A percentile compares a stretch with the other conserved stretches of the same genome.
These are phyloP conservation scores for Aspergillus kassunensis DNA, from an alignment of 495 filamentous ascomycete genomes.

Conservation along the genomic window DNA sequence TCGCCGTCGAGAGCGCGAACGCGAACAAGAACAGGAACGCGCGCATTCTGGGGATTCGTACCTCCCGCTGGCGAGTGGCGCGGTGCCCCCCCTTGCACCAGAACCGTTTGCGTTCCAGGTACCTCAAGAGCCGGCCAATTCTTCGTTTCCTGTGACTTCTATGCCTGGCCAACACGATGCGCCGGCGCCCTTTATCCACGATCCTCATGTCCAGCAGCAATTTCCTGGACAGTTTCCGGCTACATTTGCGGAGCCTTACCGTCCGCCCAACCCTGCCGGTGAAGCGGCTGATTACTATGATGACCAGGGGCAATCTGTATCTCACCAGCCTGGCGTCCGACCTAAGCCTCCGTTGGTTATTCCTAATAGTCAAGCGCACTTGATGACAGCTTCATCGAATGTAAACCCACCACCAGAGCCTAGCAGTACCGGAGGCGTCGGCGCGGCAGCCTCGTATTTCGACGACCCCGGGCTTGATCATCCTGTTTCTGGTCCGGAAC, in stretches of 20 bases:
- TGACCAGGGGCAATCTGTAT: constrained; percentile 61
- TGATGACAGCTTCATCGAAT: constrained; percentile 46
- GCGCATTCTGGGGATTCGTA: constrained; percentile 34
- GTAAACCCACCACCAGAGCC: constrained; percentile 50
- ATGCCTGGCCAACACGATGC: constrained; percentile 20
- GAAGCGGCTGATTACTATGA: constrained; percentile 65
- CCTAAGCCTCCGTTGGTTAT: constrained; percentile 51
- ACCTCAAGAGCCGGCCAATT: constrained; percentile 1
- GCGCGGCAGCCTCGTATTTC: constrained; percentile 51
- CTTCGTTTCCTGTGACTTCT: constrained; percentile 14
- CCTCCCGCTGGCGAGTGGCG: constrained; percentile 22
- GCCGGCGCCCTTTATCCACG: constrained; percentile 25
- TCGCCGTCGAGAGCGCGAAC: constrained; percentile 28
- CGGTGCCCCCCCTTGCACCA: constrained; percentile 22
- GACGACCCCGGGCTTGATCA: constrained; percentile 20
- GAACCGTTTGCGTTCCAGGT: background rate
- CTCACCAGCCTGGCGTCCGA: constrained; percentile 57
- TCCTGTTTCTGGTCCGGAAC: constrained; percentile 15
- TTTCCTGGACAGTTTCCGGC: constrained; percentile 57
- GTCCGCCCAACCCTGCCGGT: constrained; percentile 51
- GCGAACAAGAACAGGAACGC: constrained; percentile 29
- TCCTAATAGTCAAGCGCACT: constrained; percentile 45
- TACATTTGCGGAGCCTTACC: constrained; percentile 42
- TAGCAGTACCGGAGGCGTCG: constrained; percentile 45
- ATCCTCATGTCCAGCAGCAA: constrained; percentile 53